Conservation (phyloP, 2,329 filamentous ascomycete species). For the Claviceps pazoutovae region DNA sequence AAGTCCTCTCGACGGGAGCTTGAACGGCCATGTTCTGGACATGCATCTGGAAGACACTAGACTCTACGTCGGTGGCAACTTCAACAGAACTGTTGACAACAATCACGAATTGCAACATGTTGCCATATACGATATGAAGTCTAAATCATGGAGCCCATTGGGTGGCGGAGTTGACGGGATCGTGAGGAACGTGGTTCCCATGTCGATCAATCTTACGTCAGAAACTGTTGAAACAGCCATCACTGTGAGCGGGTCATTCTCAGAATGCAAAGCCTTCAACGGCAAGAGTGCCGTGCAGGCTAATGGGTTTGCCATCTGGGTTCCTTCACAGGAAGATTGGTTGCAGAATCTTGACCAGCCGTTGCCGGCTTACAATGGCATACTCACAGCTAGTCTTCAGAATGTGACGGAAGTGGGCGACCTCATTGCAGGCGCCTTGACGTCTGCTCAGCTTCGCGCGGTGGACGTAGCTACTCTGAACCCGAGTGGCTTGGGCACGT, state of each 20-base stretch:
- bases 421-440: constrained; percentile 73
- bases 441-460: constrained; percentile 58
- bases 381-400: constrained; percentile 55
- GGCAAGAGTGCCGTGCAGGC: constrained; percentile 46
- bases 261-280: constrained; percentile 53
- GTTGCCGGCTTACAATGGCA: constrained; percentile 54
- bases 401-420: constrained; percentile 47
- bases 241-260: constrained; percentile 69
- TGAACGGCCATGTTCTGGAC: constrained; percentile 65
- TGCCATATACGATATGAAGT: constrained; percentile 57
- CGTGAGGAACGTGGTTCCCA: constrained; percentile 60
- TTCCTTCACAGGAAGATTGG: constrained; percentile 77
- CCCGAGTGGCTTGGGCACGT: constrained; percentile 34
- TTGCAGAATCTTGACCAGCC: constrained; percentile 60
- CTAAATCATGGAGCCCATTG: constrained; percentile 60
- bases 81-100: constrained; percentile 56
- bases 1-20: constrained; percentile 51
- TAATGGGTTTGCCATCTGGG: constrained; percentile 79
- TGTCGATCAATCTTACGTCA: constrained; percentile 64
- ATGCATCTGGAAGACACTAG: constrained; percentile 52
- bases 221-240: constrained; percentile 58
- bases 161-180: constrained; percentile 75
- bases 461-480: constrained; percentile 58
- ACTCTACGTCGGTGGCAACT: constrained; percentile 75
- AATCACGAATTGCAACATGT: constrained; percentile 58